Evolutionary conservation across 1,284 basidiomycete genomes (phyloP), one percentile per base, ranked within the genome.

Genomic region (Marasmius oreades): DNA sequence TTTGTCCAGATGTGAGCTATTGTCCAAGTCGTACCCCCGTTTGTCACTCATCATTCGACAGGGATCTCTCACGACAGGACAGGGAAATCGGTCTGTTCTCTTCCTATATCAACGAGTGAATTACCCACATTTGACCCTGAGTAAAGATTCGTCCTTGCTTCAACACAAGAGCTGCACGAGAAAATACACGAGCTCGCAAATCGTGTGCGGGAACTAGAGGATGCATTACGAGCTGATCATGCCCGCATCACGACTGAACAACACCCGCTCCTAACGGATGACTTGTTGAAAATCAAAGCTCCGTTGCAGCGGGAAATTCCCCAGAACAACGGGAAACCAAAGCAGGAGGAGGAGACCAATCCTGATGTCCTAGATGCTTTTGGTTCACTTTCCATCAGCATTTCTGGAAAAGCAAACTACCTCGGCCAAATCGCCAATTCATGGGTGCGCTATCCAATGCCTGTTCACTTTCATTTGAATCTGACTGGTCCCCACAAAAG

Each of bases 151-250:
- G 88, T 90, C 1, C 79, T 92, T 42, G 89, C 90, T 0, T 88
- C 88, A 0, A 92, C 89, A 0, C 85, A 89, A 68, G 89, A 92
- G 63, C 75, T 92, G 0, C 90, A 92, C 66, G 88, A 90, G 69
- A 90, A 91, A 69, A 92, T 92, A 56, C 75, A 81, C 20, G 84
- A 89, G 65, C 80, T 92, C 7, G 82, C 85, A 43, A 82, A 73
- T 58, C 87, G 90, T 47, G 84, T 91, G 20, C 80, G 88, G 54
- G 83, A 90, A 54, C 78, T 92, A n/a, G 90, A 92, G 66, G 88
- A 91, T 62, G 84, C 75, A 7, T 72, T 92, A 28, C 78, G 85
- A 34, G 63, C 72, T 1, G 79, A 84, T 0, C 87, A 92, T 64
- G 67, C 75, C 5, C 76, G 77, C 43, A 67, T 84, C n/a, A 81